These are phyloP conservation scores for Teunomyces funiuensis DNA, from an alignment of 805 yeast genomes.

Conservation along the genomic window DNA sequence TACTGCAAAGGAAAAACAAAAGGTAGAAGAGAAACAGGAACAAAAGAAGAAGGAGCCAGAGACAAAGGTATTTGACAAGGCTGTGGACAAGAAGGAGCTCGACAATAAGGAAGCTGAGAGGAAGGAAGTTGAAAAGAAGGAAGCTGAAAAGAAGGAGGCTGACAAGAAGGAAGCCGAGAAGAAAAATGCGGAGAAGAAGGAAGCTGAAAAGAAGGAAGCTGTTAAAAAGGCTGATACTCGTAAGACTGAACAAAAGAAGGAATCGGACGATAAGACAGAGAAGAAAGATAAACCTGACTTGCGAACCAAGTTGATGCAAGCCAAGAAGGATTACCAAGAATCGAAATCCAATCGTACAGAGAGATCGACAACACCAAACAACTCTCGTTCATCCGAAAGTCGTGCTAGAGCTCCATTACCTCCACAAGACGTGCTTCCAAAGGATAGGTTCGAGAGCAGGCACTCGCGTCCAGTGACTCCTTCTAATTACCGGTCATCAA, in stretches of 20 bases:
- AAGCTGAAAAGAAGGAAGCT: conserved; percentile 1
- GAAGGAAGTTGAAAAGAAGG: conserved; percentile 8
- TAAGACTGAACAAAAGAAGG: conserved; percentile 8
- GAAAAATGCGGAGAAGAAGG: background rate
- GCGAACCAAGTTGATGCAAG: conserved; percentile 22
- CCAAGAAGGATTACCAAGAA: conserved; percentile 21
- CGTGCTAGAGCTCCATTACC: conserved; percentile 21
- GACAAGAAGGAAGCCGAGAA: background rate
- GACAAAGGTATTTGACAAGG: no score
- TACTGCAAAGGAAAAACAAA: background rate
- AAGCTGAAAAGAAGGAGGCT: background rate
- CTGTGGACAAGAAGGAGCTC: background rate
- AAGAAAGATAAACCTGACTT: conserved; percentile 13
- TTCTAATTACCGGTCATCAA: background rate
- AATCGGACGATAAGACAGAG: conserved; percentile 2
- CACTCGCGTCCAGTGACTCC: conserved; percentile 1
- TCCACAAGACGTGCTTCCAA: conserved; percentile 19
- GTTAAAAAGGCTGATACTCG: conserved; percentile 5
- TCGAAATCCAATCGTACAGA: conserved; percentile 2
- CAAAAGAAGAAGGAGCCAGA: conserved; percentile 2
- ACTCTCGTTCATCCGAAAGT: conserved; percentile 7
- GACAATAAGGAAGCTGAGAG: conserved; percentile 3
- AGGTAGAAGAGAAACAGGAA: conserved; percentile 9
- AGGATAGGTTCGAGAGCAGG: conserved; percentile 3
- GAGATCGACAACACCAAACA: conserved; percentile 2